These are phyloP conservation scores for Penicillium sp. DNA, from an alignment of 2,329 filamentous ascomycete species.

Conservation along the genomic window DNA sequence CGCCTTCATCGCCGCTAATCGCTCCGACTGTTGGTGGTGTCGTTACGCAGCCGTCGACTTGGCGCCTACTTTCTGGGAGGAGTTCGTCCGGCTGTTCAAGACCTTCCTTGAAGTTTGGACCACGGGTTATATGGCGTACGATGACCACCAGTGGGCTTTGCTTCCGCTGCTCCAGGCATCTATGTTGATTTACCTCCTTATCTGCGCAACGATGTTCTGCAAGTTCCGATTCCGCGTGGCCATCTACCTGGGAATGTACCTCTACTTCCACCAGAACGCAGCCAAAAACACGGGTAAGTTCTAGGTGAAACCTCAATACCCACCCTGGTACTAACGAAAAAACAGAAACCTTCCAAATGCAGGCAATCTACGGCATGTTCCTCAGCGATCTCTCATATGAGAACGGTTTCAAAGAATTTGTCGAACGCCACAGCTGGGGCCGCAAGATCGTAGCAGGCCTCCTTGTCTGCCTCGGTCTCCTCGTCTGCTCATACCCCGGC, in stretches of 20 bases:
- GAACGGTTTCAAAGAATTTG: conserved; percentile 47
- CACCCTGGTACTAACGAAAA: not conserved
- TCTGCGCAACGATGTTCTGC: conserved; percentile 48
- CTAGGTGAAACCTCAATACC: too few relatives aligned
- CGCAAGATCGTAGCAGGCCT: conserved; percentile 39
- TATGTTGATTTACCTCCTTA: conserved; percentile 52
- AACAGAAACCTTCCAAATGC: conserved; percentile 55
- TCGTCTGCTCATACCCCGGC: conserved; percentile 53
- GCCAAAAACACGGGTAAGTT: conserved; percentile 48
- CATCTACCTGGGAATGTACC: conserved; percentile 47
- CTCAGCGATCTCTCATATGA: conserved; percentile 54
- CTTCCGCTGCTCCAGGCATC: conserved; percentile 52
- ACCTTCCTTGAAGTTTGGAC: conserved; percentile 55
- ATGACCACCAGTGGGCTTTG: conserved; percentile 58
- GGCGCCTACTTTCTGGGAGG: conserved; percentile 45
- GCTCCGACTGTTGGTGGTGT: conserved; percentile 54
- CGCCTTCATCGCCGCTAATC: conserved; percentile 49
- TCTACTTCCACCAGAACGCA: conserved; percentile 52
- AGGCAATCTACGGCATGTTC: conserved; percentile 54
- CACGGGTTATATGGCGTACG: conserved; percentile 52
- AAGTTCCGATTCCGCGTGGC: conserved; percentile 50
- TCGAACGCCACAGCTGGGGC: conserved; percentile 44
- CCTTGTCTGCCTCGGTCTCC: conserved; percentile 48
- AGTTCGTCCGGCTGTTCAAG: conserved; percentile 47
- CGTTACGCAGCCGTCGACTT: conserved; percentile 51